Percentiles rank a stretch among this genome's conserved stretches.
Evolutionary conservation across 1,284 basidiomycete genomes (phyloP).

Genomic region (Exsudoporus floridanus): DNA sequence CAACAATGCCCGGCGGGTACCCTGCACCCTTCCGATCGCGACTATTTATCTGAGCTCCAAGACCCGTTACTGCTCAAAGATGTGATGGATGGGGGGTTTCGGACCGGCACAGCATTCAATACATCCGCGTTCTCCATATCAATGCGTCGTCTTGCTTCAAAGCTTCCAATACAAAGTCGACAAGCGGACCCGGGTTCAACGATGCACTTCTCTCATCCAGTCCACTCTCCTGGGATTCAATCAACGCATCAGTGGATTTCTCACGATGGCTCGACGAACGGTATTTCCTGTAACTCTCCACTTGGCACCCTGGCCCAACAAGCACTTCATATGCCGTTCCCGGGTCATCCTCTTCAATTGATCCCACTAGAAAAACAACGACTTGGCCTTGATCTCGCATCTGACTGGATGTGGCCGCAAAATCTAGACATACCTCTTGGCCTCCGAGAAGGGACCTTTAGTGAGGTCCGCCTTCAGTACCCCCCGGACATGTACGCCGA

Average conservation of each 20-base stretch:
- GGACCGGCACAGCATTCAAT: constrained; percentile 10
- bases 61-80: constrained; percentile 20
- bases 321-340: constrained; percentile 10
- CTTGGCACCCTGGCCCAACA: constrained; percentile 10
- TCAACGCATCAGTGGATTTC: constrained; percentile 14
- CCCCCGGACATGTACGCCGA: constrained; percentile 5
- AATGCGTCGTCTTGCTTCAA: constrained; percentile 23
- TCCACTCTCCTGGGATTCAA: constrained; percentile 18
- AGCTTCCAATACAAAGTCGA: constrained; percentile 12
- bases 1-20: constrained; percentile 9
- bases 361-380: constrained; percentile 17
- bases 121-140: constrained; percentile 24
- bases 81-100: constrained; percentile 11
- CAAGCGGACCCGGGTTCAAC: constrained; percentile 15
- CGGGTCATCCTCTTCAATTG: constrained; percentile 17
- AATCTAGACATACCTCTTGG: constrained; percentile 9
- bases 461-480: constrained; percentile 14
- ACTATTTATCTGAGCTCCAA: constrained; percentile 18
- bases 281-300: constrained; percentile 6
- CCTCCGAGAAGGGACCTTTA: constrained; percentile 7
- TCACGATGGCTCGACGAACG: constrained; percentile 11
- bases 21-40: constrained; percentile 2
- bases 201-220: constrained; percentile 7
- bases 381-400: constrained; percentile 1
- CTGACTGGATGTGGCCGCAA: constrained; percentile 27